A percentile compares a stretch with the other conserved stretches of the same genome.
phyloP scores from a whole-genome alignment of 495 filamentous ascomycete genomes.

The Clohesyomyces aquaticus region DNA sequence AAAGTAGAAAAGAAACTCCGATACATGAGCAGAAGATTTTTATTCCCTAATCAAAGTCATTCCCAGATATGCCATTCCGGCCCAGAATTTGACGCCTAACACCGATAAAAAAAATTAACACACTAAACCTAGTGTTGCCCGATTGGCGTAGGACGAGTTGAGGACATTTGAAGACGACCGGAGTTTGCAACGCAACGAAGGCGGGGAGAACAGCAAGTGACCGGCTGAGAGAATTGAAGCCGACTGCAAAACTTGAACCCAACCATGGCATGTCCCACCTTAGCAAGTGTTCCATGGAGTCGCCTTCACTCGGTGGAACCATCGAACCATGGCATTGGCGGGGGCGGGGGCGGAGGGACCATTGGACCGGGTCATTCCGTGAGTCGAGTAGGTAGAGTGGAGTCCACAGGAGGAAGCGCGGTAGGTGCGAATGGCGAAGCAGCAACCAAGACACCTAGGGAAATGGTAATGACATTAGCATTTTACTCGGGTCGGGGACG shows the following conservation, averaged over 20 bases:
- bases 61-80: background rate
- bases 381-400: too few relatives aligned
- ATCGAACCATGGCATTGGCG: background rate
- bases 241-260: background rate
- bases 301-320: background rate
- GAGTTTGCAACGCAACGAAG: background rate
- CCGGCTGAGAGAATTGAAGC: background rate
- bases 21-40: background rate
- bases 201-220: too few relatives aligned
- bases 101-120: background rate
- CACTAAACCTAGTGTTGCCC: background rate
- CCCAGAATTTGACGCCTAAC: background rate
- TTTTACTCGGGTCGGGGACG: slow-evolving; percentile 42
- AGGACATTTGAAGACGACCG: background rate
- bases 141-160: background rate
- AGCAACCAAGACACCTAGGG: background rate
- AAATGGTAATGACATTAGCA: background rate
- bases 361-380: too few relatives aligned
- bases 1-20: background rate
- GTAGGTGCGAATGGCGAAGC: background rate
- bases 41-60: background rate
- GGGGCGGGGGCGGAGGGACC: too few relatives aligned
- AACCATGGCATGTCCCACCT: background rate
- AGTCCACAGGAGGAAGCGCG: too few relatives aligned
- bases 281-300: background rate